Evolutionary conservation across 768 basidiomycete genomes (phyloP).

Genomic region (Auriculariales sp.): DNA sequence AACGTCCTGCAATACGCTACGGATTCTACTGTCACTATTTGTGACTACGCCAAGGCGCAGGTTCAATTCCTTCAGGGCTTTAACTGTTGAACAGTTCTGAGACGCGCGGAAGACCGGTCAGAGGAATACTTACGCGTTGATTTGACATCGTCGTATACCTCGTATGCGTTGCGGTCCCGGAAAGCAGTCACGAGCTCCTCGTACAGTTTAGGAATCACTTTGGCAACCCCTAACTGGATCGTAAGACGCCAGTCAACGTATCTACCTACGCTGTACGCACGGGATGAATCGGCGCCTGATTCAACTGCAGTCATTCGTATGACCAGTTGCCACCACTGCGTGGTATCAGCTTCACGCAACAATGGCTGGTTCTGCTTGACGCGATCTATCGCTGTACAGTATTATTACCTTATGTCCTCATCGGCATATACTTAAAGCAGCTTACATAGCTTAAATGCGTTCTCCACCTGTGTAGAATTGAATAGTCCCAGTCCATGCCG

Average conservation of each 20-base stretch:
- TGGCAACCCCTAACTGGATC: constrained; percentile 35
- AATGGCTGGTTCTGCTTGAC: constrained; percentile 45
- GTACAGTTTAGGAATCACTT: constrained; percentile 40
- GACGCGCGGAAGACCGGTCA: neutral
- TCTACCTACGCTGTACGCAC: constrained; percentile 18
- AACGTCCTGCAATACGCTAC: constrained; percentile 51
- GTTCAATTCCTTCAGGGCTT: constrained; percentile 25
- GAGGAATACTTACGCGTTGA: constrained; percentile 25
- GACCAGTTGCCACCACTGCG: constrained; percentile 67
- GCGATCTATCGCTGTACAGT: constrained; percentile 26
- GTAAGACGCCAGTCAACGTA: neutral
- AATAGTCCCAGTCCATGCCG: constrained; percentile 55
- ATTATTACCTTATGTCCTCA: neutral
- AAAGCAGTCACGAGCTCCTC: constrained; percentile 49
- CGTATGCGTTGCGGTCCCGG: constrained; percentile 49
- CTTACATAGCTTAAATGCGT: constrained; percentile 33
- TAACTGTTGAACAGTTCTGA: constrained; percentile 14
- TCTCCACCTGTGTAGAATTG: constrained; percentile 33
- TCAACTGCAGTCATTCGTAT: constrained; percentile 59
- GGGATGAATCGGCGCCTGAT: constrained; percentile 48
- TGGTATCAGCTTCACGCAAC: constrained; percentile 34
- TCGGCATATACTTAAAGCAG: neutral
- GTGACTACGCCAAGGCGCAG: constrained; percentile 48
- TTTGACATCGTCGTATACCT: constrained; percentile 36
- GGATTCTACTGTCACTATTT: constrained; percentile 59